These are phyloP conservation scores for Gossypium anomalum DNA, from an alignment of 345 rosid species.

Conservation along the genomic window DNA sequence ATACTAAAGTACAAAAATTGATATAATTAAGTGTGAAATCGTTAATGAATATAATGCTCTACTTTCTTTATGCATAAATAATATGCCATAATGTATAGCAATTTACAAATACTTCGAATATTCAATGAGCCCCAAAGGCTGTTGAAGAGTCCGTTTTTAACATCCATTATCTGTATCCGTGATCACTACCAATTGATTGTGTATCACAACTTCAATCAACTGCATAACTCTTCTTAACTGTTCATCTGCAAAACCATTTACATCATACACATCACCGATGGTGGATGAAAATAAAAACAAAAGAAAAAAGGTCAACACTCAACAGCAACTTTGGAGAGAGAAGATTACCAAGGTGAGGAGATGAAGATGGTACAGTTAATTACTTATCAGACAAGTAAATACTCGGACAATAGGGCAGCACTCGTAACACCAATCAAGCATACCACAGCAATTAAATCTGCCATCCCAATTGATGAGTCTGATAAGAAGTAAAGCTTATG, in stretches of 20 bases:
- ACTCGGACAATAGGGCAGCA: conserved; percentile 64
- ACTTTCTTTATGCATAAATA: no score
- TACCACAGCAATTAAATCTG: conserved; percentile 54
- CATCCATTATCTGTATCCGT: background rate
- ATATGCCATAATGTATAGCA: background rate
- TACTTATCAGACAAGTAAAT: conserved; percentile 38
- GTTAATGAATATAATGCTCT: no score
- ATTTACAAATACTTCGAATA: background rate
- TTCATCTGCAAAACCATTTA: conserved; percentile 1
- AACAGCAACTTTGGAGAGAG: background rate
- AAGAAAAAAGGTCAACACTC: background rate
- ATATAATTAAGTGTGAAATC: no score
- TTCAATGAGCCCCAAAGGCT: background rate
- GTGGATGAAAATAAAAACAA: background rate
- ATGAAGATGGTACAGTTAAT: background rate
- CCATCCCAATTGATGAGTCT: conserved; percentile 42
- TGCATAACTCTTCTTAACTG: background rate
- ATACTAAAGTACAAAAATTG: no score
- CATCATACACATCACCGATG: background rate
- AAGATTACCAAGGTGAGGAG: conserved; percentile 5
- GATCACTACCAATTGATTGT: background rate
- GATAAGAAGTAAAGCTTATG: conserved; percentile 66
- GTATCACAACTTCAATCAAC: background rate
- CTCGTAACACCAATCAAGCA: conserved; percentile 59
- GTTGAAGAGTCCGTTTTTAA: background rate